A percentile compares a stretch with the other conserved stretches of the same genome.
Conservation (phyloP, 2,329 filamentous ascomycete species). For the Arachnomyces sp. region DNA sequence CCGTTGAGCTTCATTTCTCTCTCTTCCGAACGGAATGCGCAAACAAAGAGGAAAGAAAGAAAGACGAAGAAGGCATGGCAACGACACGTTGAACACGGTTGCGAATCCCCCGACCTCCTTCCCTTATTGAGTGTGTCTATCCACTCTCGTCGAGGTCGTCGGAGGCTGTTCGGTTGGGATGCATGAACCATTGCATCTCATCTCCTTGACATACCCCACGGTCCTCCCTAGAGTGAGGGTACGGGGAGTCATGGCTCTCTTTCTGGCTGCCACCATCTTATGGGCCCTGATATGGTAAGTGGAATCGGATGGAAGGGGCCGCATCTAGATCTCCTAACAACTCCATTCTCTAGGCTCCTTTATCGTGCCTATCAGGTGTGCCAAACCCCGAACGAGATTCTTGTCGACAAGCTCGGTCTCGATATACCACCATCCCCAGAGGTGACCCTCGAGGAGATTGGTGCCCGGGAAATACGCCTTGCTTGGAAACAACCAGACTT, state of each 20-base stretch:
- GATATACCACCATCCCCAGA: conserved; percentile 87
- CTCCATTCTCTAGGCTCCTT: conserved; percentile 54
- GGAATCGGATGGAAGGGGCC: not conserved
- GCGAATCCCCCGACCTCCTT: no score
- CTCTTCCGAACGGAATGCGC: conserved; percentile 7
- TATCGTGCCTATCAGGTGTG: conserved; percentile 82
- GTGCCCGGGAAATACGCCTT: conserved; percentile 74
- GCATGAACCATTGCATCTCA: conserved; percentile 39
- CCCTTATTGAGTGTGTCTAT: conserved; percentile 18
- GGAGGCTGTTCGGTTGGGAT: conserved; percentile 32
- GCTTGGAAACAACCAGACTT: conserved; percentile 76
- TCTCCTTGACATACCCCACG: conserved; percentile 38
- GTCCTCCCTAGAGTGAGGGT: conserved; percentile 39
- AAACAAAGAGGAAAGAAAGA: conserved; percentile 5
- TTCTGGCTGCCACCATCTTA: conserved; percentile 39
- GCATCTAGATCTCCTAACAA: conserved; percentile 6
- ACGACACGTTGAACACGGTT: conserved; percentile 4
- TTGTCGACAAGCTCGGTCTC: conserved; percentile 84
- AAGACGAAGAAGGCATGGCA: conserved; percentile 17
- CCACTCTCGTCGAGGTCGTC: no score
- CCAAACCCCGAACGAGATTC: conserved; percentile 79
- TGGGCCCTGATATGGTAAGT: conserved; percentile 43
- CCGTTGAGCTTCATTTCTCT: no score
- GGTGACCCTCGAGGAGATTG: conserved; percentile 83
- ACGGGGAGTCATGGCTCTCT: conserved; percentile 42